Conservation (phyloP, 768 basidiomycete species). For the Cubamyces lactineus region DNA sequence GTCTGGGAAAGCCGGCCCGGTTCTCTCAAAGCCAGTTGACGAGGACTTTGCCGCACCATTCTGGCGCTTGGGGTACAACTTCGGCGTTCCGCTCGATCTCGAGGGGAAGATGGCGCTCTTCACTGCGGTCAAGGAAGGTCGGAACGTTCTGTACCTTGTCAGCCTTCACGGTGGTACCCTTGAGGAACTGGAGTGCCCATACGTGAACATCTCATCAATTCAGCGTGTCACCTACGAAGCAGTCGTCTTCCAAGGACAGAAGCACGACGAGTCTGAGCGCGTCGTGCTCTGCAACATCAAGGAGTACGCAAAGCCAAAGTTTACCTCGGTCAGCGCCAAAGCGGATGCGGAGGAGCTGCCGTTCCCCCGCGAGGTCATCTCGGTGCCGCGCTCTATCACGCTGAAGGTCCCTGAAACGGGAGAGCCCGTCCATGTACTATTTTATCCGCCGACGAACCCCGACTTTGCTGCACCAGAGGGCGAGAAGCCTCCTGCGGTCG, state of each 20-base stretch:
- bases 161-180: constrained; percentile 33
- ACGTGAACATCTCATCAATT: constrained; percentile 44
- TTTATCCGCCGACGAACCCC: constrained; percentile 70
- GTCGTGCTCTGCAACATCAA: constrained; percentile 44
- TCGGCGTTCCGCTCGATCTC: constrained; percentile 49
- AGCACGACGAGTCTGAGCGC: constrained; percentile 40
- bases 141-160: constrained; percentile 40
- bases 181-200: constrained; percentile 44
- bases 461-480: constrained; percentile 52
- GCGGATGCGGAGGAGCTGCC: constrained; percentile 28
- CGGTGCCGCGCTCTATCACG: constrained; percentile 52
- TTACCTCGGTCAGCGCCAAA: constrained; percentile 31
- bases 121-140: constrained; percentile 39
- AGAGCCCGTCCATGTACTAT: constrained; percentile 60
- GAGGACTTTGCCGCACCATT: constrained; percentile 62
- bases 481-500: constrained; percentile 70
- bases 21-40: constrained; percentile 46
- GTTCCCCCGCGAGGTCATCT: constrained; percentile 43
- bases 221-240: constrained; percentile 38
- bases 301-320: constrained; percentile 28
- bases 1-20: constrained; percentile 38
- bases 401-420: constrained; percentile 41
- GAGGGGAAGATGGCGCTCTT: constrained; percentile 36
- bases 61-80: constrained; percentile 56
- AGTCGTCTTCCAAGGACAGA: constrained; percentile 49